Percentiles rank a stretch among this genome's conserved stretches.
Conservation (phyloP, 495 filamentous ascomycete genomes). For the Penicillium egyptiacum region DNA sequence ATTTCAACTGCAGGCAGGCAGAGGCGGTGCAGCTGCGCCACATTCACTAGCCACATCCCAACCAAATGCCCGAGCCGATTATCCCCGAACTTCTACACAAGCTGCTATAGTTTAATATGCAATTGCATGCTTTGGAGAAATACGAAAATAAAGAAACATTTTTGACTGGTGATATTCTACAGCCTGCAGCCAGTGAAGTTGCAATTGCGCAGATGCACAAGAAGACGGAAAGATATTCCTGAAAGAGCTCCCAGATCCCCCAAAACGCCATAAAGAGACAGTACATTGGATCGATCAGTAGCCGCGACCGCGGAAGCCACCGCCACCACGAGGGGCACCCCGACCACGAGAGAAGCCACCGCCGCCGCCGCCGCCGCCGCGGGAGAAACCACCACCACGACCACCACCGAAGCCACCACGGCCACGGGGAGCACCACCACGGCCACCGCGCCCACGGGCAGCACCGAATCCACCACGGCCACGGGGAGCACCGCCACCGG, state of each 20-base stretch:
- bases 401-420: constrained; percentile 33
- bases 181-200: constrained; percentile 36
- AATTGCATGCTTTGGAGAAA: background rate
- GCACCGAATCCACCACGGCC: constrained; percentile 35
- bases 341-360: constrained; percentile 36
- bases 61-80: constrained; percentile 1
- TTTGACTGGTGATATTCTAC: constrained; percentile 42
- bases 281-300: constrained; percentile 38
- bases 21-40: constrained; percentile 37
- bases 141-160: constrained; percentile 16
- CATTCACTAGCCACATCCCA: constrained; percentile 28
- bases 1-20: constrained; percentile 29
- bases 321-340: constrained; percentile 37
- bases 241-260: constrained; percentile 51
- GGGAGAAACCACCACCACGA: constrained; percentile 33
- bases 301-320: constrained; percentile 39
- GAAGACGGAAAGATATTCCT: constrained; percentile 44
- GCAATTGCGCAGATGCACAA: constrained; percentile 44
- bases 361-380: constrained; percentile 50
- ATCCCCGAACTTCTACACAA: background rate
- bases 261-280: constrained; percentile 53
- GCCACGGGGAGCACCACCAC: constrained; percentile 45
- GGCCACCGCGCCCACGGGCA: constrained; percentile 43
- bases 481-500: constrained; percentile 46
- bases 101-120: background rate